Evolutionary conservation across 2,329 filamentous ascomycete genomes (phyloP).

Genomic region (Pseudogymnoascus verrucosus): DNA sequence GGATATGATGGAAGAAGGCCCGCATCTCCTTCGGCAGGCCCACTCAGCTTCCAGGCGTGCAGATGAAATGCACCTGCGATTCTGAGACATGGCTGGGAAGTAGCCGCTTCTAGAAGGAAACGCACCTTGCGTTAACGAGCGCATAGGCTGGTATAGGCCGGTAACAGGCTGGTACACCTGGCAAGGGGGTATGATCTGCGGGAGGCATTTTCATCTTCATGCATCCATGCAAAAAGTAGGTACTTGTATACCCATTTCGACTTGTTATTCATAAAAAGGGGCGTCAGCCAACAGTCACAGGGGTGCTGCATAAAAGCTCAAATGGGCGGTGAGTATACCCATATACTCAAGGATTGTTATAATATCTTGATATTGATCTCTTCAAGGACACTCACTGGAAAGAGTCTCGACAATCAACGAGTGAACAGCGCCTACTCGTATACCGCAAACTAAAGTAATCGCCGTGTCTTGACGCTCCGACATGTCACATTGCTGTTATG

Average conservation of each 20-base stretch:
- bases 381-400: neutral
- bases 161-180: neutral
- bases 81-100: neutral
- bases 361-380: neutral
- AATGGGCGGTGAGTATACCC: neutral
- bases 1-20: conserved; percentile 6
- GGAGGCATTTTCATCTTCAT: conserved; percentile 4
- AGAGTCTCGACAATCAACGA: neutral
- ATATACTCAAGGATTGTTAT: neutral
- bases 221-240: neutral
- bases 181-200: neutral
- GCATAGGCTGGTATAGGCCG: neutral
- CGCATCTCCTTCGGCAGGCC: conserved; percentile 6
- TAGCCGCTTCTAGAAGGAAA: conserved; percentile 5
- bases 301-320: neutral
- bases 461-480: neutral
- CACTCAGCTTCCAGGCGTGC: neutral
- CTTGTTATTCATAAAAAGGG: neutral
- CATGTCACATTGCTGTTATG: neutral
- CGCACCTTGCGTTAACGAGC: neutral
- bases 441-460: neutral
- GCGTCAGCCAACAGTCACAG: neutral
- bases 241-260: neutral
- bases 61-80: neutral
- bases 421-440: neutral